Evolutionary conservation across 2,329 filamentous ascomycete species (phyloP).

Genomic region (Hymenoscyphus linearis): DNA sequence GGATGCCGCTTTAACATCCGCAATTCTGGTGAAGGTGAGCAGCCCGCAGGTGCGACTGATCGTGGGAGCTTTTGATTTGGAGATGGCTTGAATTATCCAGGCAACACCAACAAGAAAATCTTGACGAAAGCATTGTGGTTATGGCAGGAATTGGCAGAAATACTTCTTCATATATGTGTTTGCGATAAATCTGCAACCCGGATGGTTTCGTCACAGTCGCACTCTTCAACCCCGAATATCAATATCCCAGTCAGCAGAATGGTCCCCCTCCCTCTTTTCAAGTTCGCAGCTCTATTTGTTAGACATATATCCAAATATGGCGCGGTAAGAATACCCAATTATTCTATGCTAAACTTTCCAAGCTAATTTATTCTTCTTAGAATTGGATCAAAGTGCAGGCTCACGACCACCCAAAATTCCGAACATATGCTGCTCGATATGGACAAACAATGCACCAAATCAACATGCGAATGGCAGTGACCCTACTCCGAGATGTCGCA

Average conservation of each 20-base stretch:
- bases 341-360: neutral
- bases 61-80: neutral
- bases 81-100: neutral
- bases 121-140: neutral
- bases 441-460: slow-evolving; percentile 61
- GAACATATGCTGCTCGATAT: slow-evolving; percentile 54
- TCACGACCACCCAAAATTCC: slow-evolving; percentile 58
- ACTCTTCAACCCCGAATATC: neutral
- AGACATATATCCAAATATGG: slow-evolving; percentile 65
- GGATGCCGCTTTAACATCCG: neutral
- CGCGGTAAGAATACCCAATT: slow-evolving; percentile 45
- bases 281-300: slow-evolving; percentile 59
- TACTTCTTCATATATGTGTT: slow-evolving; percentile 3
- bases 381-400: slow-evolving; percentile 62
- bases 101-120: neutral
- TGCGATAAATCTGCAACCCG: slow-evolving; percentile 1
- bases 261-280: slow-evolving; percentile 63
- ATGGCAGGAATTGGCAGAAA: neutral
- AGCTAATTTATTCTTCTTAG: slow-evolving; percentile 34
- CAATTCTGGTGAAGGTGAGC: neutral
- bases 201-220: neutral
- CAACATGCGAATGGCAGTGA: slow-evolving; percentile 60
- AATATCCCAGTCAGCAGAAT: slow-evolving; percentile 35
- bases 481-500: slow-evolving; percentile 51
- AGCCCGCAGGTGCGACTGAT: neutral